Evolutionary conservation across 2,329 filamentous ascomycete species (phyloP).

Genomic region (Geosmithia flava): DNA sequence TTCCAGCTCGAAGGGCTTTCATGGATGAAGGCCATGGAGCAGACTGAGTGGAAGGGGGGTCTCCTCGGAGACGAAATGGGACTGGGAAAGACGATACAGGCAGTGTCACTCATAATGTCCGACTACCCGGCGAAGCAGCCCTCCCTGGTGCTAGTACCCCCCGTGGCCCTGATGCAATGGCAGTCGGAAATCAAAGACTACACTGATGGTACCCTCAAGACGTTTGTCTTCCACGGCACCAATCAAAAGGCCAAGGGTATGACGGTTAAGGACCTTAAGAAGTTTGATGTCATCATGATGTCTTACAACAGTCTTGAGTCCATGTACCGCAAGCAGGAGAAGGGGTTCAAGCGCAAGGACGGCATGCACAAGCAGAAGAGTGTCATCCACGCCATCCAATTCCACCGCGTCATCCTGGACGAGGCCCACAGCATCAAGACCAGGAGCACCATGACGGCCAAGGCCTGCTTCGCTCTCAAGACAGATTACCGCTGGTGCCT

Average conservation of each 20-base stretch:
- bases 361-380: slow-evolving; percentile 70
- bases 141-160: slow-evolving; percentile 79
- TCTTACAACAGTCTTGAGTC: slow-evolving; percentile 91
- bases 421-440: slow-evolving; percentile 94
- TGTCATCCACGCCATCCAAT: slow-evolving; percentile 72
- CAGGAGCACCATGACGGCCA: slow-evolving; percentile 81
- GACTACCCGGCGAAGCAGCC: slow-evolving; percentile 75
- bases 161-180: slow-evolving; percentile 95
- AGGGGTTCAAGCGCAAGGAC: slow-evolving; percentile 73
- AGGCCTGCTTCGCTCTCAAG: slow-evolving; percentile 84
- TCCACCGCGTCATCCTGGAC: slow-evolving; percentile 86
- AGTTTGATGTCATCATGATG: slow-evolving; percentile 91
- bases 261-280: slow-evolving; percentile 60
- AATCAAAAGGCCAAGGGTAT: slow-evolving; percentile 73
- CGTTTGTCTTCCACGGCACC: slow-evolving; percentile 80
- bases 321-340: slow-evolving; percentile 82
- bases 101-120: slow-evolving; percentile 95
- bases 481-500: slow-evolving; percentile 91
- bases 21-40: slow-evolving; percentile 90
- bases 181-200: slow-evolving; percentile 67
- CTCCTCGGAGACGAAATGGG: slow-evolving; percentile 97
- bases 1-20: slow-evolving; percentile 90
- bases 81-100: slow-evolving; percentile 96
- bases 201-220: slow-evolving; percentile 81
- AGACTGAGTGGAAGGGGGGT: slow-evolving; percentile 74